Conservation (phyloP, 2,329 filamentous ascomycete genomes). For the Aspergillus spinulosporus region DNA sequence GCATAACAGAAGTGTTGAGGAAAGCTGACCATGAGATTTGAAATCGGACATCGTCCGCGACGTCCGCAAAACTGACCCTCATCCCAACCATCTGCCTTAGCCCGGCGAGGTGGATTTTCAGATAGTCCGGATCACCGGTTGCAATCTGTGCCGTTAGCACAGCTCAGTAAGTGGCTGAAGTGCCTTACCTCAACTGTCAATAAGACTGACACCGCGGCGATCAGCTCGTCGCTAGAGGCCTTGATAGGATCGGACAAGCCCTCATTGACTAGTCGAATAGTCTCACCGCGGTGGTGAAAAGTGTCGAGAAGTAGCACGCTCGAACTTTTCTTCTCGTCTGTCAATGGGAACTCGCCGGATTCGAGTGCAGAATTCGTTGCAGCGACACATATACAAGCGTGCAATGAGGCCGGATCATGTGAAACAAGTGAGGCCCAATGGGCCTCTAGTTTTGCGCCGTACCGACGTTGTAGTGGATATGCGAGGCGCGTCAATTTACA, state of each 20-base stretch:
- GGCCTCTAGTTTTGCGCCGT: constrained; percentile 34
- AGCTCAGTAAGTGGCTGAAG: background rate
- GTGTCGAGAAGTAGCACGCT: constrained; percentile 39
- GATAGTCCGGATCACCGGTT: constrained; percentile 41
- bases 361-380: constrained; percentile 39
- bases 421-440: constrained; percentile 41
- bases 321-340: constrained; percentile 31
- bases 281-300: constrained; percentile 42
- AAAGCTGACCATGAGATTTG: constrained; percentile 40
- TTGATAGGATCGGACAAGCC: constrained; percentile 39
- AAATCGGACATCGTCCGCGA: constrained; percentile 39
- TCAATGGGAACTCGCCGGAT: constrained; percentile 35
- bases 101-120: constrained; percentile 43
- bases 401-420: constrained; percentile 38
- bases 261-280: constrained; percentile 41
- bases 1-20: background rate
- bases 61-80: constrained; percentile 40
- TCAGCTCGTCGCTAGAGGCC: constrained; percentile 42
- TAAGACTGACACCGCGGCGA: constrained; percentile 42
- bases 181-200: constrained; percentile 40
- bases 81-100: constrained; percentile 42
- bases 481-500: constrained; percentile 38
- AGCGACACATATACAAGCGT: constrained; percentile 41
- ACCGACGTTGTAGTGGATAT: constrained; percentile 38
- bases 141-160: constrained; percentile 34